Percentiles rank a stretch among this genome's conserved stretches.
These are phyloP conservation scores for Mollisia scopiformis DNA, from an alignment of 2,329 filamentous ascomycete genomes.

Conservation along the genomic window DNA sequence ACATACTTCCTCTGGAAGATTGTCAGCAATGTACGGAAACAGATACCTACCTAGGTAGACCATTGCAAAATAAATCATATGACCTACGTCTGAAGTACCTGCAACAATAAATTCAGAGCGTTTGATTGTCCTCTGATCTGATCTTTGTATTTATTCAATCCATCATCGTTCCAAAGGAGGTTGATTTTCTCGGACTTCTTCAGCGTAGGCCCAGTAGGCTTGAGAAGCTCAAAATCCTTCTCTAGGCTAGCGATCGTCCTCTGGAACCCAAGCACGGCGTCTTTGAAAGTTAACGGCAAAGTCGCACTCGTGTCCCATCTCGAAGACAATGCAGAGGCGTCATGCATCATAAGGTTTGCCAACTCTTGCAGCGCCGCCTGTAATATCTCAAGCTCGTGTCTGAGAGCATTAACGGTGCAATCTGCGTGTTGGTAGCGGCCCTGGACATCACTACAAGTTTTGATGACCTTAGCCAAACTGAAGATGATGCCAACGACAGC, in stretches of 20 bases:
- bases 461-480: constrained; percentile 14
- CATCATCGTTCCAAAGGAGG: constrained; percentile 19
- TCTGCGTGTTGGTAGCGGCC: constrained; percentile 13
- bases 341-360: constrained; percentile 17
- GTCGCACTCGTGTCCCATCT: constrained; percentile 13
- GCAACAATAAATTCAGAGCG: constrained; percentile 16
- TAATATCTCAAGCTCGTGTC: constrained; percentile 10
- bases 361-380: constrained; percentile 13
- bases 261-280: constrained; percentile 7
- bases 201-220: not conserved
- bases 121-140: constrained; percentile 13
- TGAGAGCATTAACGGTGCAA: constrained; percentile 11
- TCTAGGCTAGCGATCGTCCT: constrained; percentile 3
- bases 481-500: constrained; percentile 17
- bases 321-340: constrained; percentile 15
- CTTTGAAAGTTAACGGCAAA: constrained; percentile 10
- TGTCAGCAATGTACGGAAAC: too few species aligned
- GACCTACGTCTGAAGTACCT: constrained; percentile 17
- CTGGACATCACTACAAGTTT: constrained; percentile 16
- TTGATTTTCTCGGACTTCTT: constrained; percentile 4
- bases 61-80: not conserved
- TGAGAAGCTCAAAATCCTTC: constrained; percentile 6
- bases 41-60: too few species aligned
- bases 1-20: not conserved
- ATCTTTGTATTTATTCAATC: constrained; percentile 10